Evolutionary conservation across 2,329 filamentous ascomycete species (phyloP).

Genomic region (Diplodia seriata): DNA sequence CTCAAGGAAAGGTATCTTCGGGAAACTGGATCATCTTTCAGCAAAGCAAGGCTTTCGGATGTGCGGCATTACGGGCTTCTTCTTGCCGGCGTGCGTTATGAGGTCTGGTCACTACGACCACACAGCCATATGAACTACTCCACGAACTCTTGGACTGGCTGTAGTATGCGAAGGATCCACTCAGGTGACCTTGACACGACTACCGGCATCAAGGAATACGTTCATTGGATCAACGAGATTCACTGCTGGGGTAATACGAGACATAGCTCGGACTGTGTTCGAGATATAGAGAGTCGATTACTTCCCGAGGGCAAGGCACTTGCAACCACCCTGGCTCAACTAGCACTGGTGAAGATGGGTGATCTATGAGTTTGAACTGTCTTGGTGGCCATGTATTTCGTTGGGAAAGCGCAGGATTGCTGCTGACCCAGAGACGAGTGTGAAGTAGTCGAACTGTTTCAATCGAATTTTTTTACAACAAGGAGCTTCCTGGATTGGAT

Average conservation of each 20-base stretch:
- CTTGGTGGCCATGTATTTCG: too few relatives aligned
- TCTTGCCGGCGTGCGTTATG: neutral
- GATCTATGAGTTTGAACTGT: neutral
- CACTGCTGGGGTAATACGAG: slow-evolving; percentile 2
- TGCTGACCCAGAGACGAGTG: too few relatives aligned
- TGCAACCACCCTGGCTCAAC: neutral
- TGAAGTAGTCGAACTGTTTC: too few relatives aligned
- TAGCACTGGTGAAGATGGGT: neutral
- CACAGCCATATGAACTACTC: neutral
- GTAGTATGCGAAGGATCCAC: neutral
- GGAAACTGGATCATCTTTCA: neutral
- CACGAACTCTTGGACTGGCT: neutral
- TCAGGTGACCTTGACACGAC: slow-evolving; percentile 5
- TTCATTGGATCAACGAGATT: neutral
- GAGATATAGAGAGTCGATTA: slow-evolving; percentile 1
- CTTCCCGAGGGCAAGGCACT: neutral
- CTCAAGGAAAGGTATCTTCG: neutral
- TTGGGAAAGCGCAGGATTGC: too few relatives aligned
- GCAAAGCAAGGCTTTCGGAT: neutral
- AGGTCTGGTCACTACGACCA: neutral
- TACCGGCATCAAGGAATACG: neutral
- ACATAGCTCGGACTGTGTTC: neutral
- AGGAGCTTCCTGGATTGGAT: too few relatives aligned
- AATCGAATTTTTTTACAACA: too few relatives aligned
- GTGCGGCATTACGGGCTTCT: slow-evolving; percentile 7